These are phyloP conservation scores for Begonia fuchsioides DNA, from an alignment of 306 rosid genomes.

Conservation along the genomic window DNA sequence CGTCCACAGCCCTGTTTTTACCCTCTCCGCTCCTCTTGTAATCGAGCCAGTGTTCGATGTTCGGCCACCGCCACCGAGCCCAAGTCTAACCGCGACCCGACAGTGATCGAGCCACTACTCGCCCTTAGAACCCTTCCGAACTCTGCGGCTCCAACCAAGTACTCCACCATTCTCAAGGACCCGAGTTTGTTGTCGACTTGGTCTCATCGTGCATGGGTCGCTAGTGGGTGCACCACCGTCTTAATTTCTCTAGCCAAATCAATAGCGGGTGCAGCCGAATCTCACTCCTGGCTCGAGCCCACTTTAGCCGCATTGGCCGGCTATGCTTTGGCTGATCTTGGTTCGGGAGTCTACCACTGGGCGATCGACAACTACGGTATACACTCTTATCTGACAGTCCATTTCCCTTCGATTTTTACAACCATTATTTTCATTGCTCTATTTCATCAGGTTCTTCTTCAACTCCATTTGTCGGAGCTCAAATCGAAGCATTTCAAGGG, in stretches of 20 bases:
- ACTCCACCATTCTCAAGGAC: constrained; percentile 26
- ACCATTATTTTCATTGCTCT: no score
- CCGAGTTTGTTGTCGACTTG: constrained; percentile 51
- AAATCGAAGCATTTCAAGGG: constrained; percentile 81
- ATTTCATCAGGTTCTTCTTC: constrained; percentile 4
- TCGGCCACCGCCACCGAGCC: constrained; percentile 19
- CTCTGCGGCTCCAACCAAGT: constrained; percentile 1
- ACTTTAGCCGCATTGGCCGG: constrained; percentile 39
- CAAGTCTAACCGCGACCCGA: constrained; percentile 8
- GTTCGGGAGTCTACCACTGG: constrained; percentile 90
- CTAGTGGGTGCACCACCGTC: constrained; percentile 33
- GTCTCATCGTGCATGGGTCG: constrained; percentile 83
- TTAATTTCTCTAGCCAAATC: constrained; percentile 36
- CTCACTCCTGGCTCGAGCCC: constrained; percentile 29
- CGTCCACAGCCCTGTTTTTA: constrained; percentile 13
- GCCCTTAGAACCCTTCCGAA: background rate
- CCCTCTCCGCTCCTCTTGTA: background rate
- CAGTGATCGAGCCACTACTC: constrained; percentile 14
- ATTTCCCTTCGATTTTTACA: no score
- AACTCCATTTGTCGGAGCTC: constrained; percentile 59
- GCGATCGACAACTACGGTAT: constrained; percentile 74
- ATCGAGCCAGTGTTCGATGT: constrained; percentile 13
- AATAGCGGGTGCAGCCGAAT: constrained; percentile 17
- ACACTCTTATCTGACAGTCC: constrained; percentile 1
- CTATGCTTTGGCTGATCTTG: constrained; percentile 67